Conservation (phyloP, 768 basidiomycete species). For the Amanita molliuscula region DNA sequence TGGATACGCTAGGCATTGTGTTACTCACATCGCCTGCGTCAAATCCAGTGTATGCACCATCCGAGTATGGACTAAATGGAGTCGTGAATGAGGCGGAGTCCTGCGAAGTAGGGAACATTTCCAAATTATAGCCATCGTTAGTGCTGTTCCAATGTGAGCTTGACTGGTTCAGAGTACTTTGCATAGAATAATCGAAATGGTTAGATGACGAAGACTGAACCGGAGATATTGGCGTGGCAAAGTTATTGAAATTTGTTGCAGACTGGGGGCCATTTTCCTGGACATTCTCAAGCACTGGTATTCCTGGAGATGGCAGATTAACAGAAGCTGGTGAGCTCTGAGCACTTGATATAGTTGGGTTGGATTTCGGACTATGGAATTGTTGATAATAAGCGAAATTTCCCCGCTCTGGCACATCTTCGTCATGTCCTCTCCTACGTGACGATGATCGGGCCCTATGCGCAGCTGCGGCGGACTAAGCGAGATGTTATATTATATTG, state of each 20-base stretch:
- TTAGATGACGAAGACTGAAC: constrained; percentile 41
- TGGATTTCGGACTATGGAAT: constrained; percentile 43
- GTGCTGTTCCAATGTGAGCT: constrained; percentile 37
- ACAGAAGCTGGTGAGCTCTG: constrained; percentile 72
- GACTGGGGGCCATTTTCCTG: constrained; percentile 48
- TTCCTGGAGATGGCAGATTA: constrained; percentile 62
- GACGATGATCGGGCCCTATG: constrained; percentile 70
- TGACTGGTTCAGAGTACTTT: constrained; percentile 26
- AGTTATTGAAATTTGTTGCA: constrained; percentile 33
- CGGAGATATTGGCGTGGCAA: constrained; percentile 40
- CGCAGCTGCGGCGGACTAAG: constrained; percentile 27
- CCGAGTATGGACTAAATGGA: constrained; percentile 27
- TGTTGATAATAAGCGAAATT: constrained; percentile 37
- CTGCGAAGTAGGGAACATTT: constrained; percentile 31
- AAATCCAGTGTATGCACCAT: constrained; percentile 29
- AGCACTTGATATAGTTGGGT: constrained; percentile 37
- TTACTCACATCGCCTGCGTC: constrained; percentile 28
- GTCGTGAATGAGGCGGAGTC: constrained; percentile 36
- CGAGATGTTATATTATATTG: constrained; percentile 3
- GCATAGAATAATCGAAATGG: constrained; percentile 42
- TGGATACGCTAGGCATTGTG: constrained; percentile 34
- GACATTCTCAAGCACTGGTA: constrained; percentile 36
- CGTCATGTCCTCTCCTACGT: constrained; percentile 62
- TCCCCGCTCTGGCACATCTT: constrained; percentile 40
- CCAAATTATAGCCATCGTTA: constrained; percentile 26